Conservation (phyloP, 768 basidiomycete genomes). For the Amanita thiersii region DNA sequence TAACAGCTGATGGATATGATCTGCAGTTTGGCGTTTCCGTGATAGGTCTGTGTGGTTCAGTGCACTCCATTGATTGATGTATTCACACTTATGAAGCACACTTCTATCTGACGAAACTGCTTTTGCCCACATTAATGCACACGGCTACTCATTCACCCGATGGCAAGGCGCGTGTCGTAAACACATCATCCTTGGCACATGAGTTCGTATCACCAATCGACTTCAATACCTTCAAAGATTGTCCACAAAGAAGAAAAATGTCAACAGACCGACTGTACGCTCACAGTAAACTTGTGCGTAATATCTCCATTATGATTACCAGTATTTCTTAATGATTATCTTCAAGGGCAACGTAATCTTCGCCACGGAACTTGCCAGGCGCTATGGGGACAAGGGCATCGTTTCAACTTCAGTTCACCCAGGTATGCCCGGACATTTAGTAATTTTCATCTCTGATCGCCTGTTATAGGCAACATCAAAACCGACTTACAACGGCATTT, state of each 20-base stretch:
- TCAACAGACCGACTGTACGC: constrained; percentile 14
- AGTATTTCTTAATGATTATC: background rate
- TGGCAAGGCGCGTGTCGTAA: constrained; percentile 31
- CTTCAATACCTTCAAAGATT: constrained; percentile 33
- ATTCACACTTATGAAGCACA: constrained; percentile 21
- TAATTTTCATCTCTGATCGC: background rate
- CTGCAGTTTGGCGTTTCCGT: constrained; percentile 44
- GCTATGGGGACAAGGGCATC: constrained; percentile 31
- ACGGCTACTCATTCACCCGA: constrained; percentile 24
- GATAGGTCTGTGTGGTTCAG: constrained; percentile 21
- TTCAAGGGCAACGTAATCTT: constrained; percentile 29
- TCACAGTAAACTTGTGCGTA: constrained; percentile 25
- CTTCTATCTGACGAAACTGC: constrained; percentile 35
- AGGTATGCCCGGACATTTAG: constrained; percentile 14
- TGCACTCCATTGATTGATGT: background rate
- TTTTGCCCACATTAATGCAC: constrained; percentile 31
- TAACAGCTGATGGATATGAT: constrained; percentile 41
- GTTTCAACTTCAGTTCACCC: constrained; percentile 28
- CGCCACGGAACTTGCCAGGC: constrained; percentile 26
- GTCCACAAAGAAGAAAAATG: constrained; percentile 20
- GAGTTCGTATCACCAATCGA: constrained; percentile 15
- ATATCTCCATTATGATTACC: background rate
- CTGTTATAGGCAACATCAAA: constrained; percentile 16
- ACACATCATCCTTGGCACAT: constrained; percentile 28
- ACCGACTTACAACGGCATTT: constrained; percentile 20